A percentile compares a stretch with the other conserved stretches of the same genome.
Evolutionary conservation across 495 filamentous ascomycete species (phyloP).

Genomic region (Neurospora tetraspora): DNA sequence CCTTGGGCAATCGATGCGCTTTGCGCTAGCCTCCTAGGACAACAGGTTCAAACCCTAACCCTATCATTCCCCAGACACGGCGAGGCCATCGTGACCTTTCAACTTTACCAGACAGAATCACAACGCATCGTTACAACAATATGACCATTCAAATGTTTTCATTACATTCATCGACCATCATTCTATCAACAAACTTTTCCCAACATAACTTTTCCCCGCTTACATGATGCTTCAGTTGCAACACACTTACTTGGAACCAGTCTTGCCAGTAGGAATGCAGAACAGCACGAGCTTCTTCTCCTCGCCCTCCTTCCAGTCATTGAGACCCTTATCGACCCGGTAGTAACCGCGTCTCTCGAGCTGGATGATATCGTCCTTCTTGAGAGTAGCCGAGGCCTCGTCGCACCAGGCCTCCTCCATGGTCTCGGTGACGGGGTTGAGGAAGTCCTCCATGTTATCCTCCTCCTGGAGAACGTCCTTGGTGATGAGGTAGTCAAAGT

Average conservation of each 20-base stretch:
- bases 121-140: neutral
- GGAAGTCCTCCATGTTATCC: slow-evolving; percentile 69
- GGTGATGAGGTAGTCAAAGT: slow-evolving; percentile 86
- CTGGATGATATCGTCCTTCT: slow-evolving; percentile 81
- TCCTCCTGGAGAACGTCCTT: slow-evolving; percentile 83
- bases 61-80: neutral
- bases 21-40: no score
- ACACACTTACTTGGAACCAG: slow-evolving; percentile 15
- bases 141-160: neutral
- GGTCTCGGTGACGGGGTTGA: slow-evolving; percentile 67
- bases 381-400: slow-evolving; percentile 63
- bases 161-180: neutral
- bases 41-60: neutral
- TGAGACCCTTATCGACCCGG: slow-evolving; percentile 54
- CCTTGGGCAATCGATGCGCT: no score
- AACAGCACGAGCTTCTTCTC: slow-evolving; percentile 62
- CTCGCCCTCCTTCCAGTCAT: slow-evolving; percentile 32
- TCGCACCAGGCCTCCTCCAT: slow-evolving; percentile 69
- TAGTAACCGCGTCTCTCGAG: slow-evolving; percentile 92
- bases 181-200: neutral
- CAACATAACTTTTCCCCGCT: neutral
- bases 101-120: neutral
- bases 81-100: neutral
- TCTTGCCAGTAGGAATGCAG: slow-evolving; percentile 56
- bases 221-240: neutral